Base-by-base conservation (phyloP, 192 early-diverging fungal species). In the Radiomyces spectabilis region DNA sequence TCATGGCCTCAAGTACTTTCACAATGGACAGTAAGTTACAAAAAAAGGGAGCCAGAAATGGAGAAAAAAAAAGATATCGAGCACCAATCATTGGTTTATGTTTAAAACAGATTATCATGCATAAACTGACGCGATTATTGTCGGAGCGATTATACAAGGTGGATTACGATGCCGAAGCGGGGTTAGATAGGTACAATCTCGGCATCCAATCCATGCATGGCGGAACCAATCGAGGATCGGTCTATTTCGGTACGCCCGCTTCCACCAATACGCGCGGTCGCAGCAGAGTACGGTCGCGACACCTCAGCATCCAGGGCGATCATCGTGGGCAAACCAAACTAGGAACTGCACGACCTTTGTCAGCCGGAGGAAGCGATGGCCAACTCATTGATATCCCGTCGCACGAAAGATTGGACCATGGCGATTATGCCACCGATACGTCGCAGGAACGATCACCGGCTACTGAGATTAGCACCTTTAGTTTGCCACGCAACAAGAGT, bases 21-120 rank as follows among this genome's bases (percentile, higher is more conserved):
- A 13, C 83, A 87, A 42, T 92, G 86, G 86, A 70, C 71, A 45
- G 86, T 88, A 73, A 71, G 76, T 75, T 6, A 16, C 18, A 19
- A 40, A 4, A 45, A 34, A 29, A 19, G 18, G 5, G 1, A 41
- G 1, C n/a, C 27, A 30, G 15, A 31, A 15, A 16, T n/a, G 5
- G 6, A 18, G 12, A 37, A 38, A 22, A 24, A 51, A 3, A 41
- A 41, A 41, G 5, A 41, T 15, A 41, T 19, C 15, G 21, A 24
- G 1, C 4, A 25, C 16, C 50, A 24, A 29, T 34, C 46, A 30
- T 55, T 41, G 1, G 1, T 19, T 51, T 33, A 50, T 40, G 6
- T 48, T 34, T 65, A 4, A 13, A 22, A 42, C 63, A 88, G 84
- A 80, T 73, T 68, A 75, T 72, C 32, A 77, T 85, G 59, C 40